Evolutionary conservation across 202 grass and related monocot genomes (phyloP).

Genomic region (Schoenoplectus tabernaemontani): DNA sequence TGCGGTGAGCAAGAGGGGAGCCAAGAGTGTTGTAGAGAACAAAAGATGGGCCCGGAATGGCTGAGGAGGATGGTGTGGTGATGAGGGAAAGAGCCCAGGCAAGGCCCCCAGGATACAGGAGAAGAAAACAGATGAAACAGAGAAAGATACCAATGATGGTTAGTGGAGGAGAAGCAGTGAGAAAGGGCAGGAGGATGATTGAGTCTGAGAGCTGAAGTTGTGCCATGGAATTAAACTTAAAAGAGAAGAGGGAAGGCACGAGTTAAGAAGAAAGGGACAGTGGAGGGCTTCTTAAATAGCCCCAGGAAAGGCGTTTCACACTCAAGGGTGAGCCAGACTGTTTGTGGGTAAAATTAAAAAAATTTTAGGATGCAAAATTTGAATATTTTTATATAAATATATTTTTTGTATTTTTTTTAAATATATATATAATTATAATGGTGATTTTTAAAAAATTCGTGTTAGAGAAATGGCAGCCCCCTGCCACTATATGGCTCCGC

Average conservation of each 20-base stretch:
- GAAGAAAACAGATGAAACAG: conserved; percentile 21
- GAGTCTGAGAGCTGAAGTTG: conserved; percentile 26
- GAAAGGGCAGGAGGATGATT: conserved; percentile 33
- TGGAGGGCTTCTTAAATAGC: not conserved
- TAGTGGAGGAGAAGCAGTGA: conserved; percentile 19
- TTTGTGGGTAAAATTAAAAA: no score
- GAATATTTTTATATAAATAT: no score
- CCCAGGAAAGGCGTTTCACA: no score
- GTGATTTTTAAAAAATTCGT: no score
- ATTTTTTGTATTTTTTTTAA: no score
- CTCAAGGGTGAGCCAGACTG: no score
- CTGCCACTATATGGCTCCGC: no score
- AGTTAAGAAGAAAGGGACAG: conserved; percentile 17
- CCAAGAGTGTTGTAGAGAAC: conserved; percentile 34
- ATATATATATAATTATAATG: no score
- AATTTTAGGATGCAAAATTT: no score
- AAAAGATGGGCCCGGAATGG: conserved; percentile 25
- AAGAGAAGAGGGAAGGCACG: not conserved
- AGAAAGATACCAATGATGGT: conserved; percentile 27
- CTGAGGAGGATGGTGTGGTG: not conserved
- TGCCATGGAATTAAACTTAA: not conserved
- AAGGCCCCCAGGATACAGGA: conserved; percentile 41
- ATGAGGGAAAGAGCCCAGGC: conserved; percentile 41
- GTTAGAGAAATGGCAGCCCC: no score
- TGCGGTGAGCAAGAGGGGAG: conserved; percentile 39